Evolutionary conservation across 1,139 yeast species (phyloP).

Genomic region (Pichia cactophila): DNA sequence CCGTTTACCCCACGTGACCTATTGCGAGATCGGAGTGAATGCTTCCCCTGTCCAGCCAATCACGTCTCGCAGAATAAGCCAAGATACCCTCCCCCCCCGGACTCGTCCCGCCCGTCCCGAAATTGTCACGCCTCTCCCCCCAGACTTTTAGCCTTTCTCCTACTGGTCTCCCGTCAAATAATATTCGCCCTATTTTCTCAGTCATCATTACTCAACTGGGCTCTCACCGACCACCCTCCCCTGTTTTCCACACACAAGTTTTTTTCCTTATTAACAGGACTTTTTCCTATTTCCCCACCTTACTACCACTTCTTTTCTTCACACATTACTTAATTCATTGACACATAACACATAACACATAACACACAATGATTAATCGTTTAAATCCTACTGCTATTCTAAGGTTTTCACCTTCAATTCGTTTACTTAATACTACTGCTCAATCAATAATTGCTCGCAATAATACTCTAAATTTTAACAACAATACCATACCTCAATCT

Average conservation of each 20-base stretch:
- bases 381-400: not conserved
- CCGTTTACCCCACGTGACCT: not conserved
- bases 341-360: not conserved
- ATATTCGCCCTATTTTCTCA: no score
- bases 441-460: not conserved
- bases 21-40: not conserved
- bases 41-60: no score
- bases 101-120: no score
- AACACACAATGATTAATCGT: not conserved
- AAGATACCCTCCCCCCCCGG: not conserved
- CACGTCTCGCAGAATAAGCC: no score
- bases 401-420: not conserved
- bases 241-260: no score
- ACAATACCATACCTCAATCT: not conserved
- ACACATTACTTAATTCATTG: not conserved
- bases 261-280: no score
- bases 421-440: not conserved
- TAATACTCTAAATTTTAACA: not conserved
- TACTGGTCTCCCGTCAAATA: no score
- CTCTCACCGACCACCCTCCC: no score
- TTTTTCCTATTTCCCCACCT: no score
- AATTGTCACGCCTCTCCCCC: no score
- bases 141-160: no score
- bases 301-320: no score
- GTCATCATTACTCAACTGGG: not conserved